A percentile compares a stretch with the other conserved stretches of the same genome.
Conservation (phyloP, 1,139 yeast species). For the Diutina mesorugosa region DNA sequence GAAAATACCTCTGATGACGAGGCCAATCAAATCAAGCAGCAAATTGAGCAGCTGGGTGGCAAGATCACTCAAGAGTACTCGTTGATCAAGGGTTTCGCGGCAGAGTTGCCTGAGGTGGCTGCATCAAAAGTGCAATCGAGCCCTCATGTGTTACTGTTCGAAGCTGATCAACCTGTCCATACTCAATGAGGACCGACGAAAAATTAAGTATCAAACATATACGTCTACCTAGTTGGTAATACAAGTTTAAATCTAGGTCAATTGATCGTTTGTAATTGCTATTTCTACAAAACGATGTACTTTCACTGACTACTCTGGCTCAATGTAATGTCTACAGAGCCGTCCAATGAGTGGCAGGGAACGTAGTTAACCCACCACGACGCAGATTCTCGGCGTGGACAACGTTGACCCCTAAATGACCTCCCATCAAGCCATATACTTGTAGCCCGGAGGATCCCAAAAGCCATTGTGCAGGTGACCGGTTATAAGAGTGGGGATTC, state of each 20-base stretch:
- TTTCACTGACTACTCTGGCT: too few species aligned
- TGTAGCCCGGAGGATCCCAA: not conserved
- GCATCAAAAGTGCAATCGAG: conserved; percentile 26
- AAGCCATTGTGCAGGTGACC: not conserved
- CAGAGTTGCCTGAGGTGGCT: conserved; percentile 38
- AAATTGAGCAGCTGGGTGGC: conserved; percentile 42
- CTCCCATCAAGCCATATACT: not conserved
- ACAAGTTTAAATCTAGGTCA: not conserved
- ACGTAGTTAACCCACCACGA: not conserved
- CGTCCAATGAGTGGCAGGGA: not conserved
- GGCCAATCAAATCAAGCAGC: conserved; percentile 17
- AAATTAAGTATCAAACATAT: not conserved
- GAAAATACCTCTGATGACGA: conserved; percentile 13
- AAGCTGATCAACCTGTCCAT: conserved; percentile 50
- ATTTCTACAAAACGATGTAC: not conserved
- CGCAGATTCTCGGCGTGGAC: not conserved
- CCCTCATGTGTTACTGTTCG: conserved; percentile 38
- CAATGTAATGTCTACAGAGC: too few species aligned
- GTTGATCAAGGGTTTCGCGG: conserved; percentile 55
- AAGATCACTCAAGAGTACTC: conserved; percentile 49
- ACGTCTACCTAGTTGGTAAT: not conserved
- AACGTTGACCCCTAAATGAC: not conserved
- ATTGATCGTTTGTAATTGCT: not conserved
- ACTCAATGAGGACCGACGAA: conserved; percentile 14
- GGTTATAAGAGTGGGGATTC: not conserved